Evolutionary conservation across 2,329 filamentous ascomycete species (phyloP).

Genomic region (Pyricularia sp.): DNA sequence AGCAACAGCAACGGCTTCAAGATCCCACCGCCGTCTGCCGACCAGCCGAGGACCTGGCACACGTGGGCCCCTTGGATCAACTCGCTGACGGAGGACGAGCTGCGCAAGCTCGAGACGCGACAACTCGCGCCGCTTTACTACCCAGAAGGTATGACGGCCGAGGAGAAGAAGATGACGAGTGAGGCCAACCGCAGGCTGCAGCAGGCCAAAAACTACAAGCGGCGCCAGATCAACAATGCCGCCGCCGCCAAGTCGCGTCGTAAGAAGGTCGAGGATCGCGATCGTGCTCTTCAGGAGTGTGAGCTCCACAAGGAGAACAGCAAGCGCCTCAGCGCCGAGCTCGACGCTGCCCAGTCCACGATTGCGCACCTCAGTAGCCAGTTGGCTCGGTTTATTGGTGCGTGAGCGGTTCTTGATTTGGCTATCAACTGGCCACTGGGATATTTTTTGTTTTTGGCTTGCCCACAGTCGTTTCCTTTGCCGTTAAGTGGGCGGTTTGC

Average conservation of each 20-base stretch:
- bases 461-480: neutral
- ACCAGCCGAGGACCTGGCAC: neutral
- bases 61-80: conserved; percentile 2
- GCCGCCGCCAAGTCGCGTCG: conserved; percentile 2
- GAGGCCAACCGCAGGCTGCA: neutral
- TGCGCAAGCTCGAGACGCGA: neutral
- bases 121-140: neutral
- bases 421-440: neutral
- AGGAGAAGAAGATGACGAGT: neutral
- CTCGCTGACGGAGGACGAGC: conserved; percentile 1
- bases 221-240: conserved; percentile 3
- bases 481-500: neutral
- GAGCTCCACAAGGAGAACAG: neutral
- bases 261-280: conserved; percentile 1
- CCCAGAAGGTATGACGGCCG: neutral
- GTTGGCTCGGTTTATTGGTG: neutral
- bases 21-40: neutral
- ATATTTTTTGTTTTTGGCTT: neutral
- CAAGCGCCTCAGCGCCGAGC: neutral
- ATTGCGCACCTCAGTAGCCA: neutral
- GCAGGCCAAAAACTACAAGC: neutral
- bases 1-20: neutral
- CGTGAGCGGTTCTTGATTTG: neutral
- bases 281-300: neutral
- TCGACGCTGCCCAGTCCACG: neutral